phyloP scores from a whole-genome alignment of 805 yeast species.

The Zygoascus biomembranicola region DNA sequence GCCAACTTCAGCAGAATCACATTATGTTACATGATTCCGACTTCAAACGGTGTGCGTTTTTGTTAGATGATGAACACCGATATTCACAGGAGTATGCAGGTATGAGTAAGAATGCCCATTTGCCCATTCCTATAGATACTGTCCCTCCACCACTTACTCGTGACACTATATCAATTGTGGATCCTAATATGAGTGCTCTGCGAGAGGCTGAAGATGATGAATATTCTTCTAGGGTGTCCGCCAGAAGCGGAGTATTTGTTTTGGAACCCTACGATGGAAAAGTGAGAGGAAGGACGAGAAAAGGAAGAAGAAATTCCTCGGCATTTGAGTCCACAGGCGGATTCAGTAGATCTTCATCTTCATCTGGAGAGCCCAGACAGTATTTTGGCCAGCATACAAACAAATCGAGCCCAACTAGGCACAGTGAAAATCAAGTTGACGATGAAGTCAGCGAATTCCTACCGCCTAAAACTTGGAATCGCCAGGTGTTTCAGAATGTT shows the following conservation, averaged over 20 bases:
- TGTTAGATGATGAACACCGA: constrained; percentile 46
- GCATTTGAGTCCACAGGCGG: neutral
- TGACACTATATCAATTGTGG: constrained; percentile 31
- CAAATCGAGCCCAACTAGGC: neutral
- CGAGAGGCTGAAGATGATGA: constrained; percentile 13
- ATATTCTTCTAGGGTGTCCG: constrained; percentile 5
- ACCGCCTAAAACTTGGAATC: constrained; percentile 16
- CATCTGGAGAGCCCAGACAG: neutral
- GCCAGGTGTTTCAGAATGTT: neutral
- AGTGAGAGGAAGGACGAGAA: neutral
- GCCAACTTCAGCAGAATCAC: constrained; percentile 54
- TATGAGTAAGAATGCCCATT: constrained; percentile 37
- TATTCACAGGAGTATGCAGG: constrained; percentile 32
- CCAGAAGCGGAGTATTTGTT: neutral
- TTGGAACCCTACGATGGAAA: neutral
- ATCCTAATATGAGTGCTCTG: constrained; percentile 8
- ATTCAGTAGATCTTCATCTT: neutral
- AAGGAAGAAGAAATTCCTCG: neutral
- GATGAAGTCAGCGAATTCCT: constrained; percentile 5
- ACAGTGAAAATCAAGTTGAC: neutral
- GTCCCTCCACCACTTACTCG: constrained; percentile 51
- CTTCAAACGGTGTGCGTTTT: constrained; percentile 68
- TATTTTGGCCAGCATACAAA: neutral
- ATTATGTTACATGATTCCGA: constrained; percentile 70
- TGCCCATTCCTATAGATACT: constrained; percentile 53